phyloP scores from a whole-genome alignment of 106 monocot genomes.

The Dioscorea zingiberensis region DNA sequence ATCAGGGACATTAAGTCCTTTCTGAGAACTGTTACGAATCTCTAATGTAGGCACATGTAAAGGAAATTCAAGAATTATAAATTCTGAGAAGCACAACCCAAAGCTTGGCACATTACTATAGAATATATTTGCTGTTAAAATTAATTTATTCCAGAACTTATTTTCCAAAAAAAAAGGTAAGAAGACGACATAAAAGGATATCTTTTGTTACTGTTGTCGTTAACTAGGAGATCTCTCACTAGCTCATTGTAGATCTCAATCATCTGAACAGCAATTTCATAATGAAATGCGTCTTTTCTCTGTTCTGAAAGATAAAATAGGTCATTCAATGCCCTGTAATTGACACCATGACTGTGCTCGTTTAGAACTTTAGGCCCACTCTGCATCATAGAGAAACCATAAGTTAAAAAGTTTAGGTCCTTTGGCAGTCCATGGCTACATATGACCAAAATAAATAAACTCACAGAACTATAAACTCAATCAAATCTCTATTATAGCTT shows the following conservation, averaged over 20 bases:
- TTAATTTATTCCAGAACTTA: no score
- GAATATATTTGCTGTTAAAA: no score
- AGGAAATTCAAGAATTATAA: conserved; percentile 26
- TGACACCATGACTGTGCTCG: conserved; percentile 69
- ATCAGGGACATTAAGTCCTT: conserved; percentile 79
- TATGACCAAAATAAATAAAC: no score
- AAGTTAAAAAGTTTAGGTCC: no score
- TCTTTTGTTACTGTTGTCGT: conserved; percentile 67
- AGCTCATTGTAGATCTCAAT: conserved; percentile 99
- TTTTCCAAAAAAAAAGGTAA: not conserved
- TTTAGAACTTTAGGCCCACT: conserved; percentile 72
- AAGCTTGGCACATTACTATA: no score
- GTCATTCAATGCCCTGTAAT: conserved; percentile 84
- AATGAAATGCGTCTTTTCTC: conserved; percentile 62
- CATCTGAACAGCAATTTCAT: conserved; percentile 94
- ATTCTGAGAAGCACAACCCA: not conserved
- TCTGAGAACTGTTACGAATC: conserved; percentile 79
- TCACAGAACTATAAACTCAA: no score
- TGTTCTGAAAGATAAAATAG: conserved; percentile 78
- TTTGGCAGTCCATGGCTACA: no score
- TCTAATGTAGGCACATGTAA: conserved; percentile 74
- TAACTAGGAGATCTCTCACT: conserved; percentile 92
- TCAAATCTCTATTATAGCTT: no score
- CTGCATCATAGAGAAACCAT: conserved; percentile 25
- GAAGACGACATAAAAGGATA: conserved; percentile 48